Evolutionary conservation across 2,329 filamentous ascomycete species (phyloP), one percentile per base, ranked within the genome.

Genomic region (Coniochaeta sp.): DNA sequence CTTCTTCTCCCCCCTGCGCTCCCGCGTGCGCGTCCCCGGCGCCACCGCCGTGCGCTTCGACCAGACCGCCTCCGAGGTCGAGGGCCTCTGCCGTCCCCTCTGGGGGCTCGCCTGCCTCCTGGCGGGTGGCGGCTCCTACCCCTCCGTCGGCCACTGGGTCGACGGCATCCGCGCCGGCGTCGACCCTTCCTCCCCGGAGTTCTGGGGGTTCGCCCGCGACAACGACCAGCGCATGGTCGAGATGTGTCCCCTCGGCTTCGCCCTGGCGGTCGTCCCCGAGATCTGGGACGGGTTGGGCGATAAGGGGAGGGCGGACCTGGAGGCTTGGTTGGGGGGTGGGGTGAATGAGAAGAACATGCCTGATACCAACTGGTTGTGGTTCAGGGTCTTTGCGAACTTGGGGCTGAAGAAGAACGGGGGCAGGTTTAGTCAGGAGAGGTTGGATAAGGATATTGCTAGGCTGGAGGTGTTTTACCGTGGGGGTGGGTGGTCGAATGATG

Each of bases 221-320:
- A 86, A 88, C 61, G 90, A 93, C 68, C 89, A 93, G 76, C 79
- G 89, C 28, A 93, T 93, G 90, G 90, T 93, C 2, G 90, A 93
- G 71, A 90, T 91, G 81, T 92, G 89, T 69, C 89, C 89, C 0
- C 79, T 93, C 61, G 90, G 89, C 0, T 93, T 86, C 67, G 84
- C 89, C 1, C 77, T 93, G 59, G 89, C 88, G 34, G 86, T 91
- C 58, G 88, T 86, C 71, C 77, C 79, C 70, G 66, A 81, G 4
- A 76, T 91, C 61, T 92, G 89, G 88, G 77, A 86, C 16, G 83
- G 81, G 1, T 75, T 93, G 67, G 83, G 79, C 2, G 80, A 81
- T 17, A 84, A 81, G 66, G 74, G 70, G 11, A 85, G 81, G 67
- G 74, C 69, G 12, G 90, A 91, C 70, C 78, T 93, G 12, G 86